Base-by-base conservation (phyloP, 148 eudicot species). In the Cornus suecica region DNA sequence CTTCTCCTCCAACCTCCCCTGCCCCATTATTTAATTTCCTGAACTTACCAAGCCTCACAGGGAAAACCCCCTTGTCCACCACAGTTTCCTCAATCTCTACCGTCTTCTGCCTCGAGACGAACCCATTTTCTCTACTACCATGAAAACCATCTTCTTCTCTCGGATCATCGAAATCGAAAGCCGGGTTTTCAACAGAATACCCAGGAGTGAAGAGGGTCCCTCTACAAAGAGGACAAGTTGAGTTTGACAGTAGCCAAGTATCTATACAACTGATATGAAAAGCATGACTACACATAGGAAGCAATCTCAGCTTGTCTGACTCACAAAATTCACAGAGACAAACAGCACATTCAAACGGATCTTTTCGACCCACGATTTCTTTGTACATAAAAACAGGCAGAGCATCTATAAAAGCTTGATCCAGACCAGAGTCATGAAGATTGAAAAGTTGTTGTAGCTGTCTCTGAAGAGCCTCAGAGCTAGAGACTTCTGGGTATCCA, bases 381-480 rank as follows among this genome's bases (percentile, higher is more conserved):
- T 75, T 75, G 58, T 82, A 85, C 66, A 67, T 25, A 52, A 85
- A 85, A 29, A 82, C 71, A 23, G 88, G 88, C 5, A 85, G 72
- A 16, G 85, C 75, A 75, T 85, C 88, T 20, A 85, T 82, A 61
- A 80, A 63, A 9, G 83, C 79, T 63, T 80, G 83, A 56, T 85
- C 88, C 15, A 85, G 69, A n/a, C 85, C 88, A 7, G 82, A 80
- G 60, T 82, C 88, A 66, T 82, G 85, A 27, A 87, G 72, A 68
- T 80, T 81, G 70, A 89, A 87, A 28, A 89, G 87, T 71, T 89
- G 87, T 45, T 87, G 90, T 3, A 86, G 81, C 67, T 88, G 92
- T 64, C 92, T 83, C 64, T 88, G 82, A 26, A 85, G 80, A 10
- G 83, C 84, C 41, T 80, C 80, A 48, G 84, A 79, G 75, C 71